A percentile compares a stretch with the other conserved stretches of the same genome.
These are phyloP conservation scores for Euryodendron excelsum DNA, from an alignment of 148 eudicot genomes.

Conservation along the genomic window DNA sequence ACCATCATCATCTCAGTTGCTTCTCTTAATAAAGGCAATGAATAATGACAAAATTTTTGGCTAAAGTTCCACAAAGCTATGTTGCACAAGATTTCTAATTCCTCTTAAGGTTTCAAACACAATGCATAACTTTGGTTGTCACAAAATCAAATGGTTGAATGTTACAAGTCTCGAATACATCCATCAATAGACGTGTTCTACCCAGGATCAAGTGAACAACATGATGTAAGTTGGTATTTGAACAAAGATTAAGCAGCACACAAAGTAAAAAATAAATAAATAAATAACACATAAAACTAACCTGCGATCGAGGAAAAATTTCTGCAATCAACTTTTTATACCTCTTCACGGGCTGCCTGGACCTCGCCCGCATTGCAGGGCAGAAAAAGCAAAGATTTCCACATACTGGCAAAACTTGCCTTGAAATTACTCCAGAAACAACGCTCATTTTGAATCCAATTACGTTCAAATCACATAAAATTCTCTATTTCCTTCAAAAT, in stretches of 20 bases:
- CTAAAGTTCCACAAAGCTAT: neutral
- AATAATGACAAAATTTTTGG: neutral
- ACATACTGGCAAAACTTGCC: conserved; percentile 90
- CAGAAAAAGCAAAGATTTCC: conserved; percentile 85
- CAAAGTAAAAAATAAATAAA: too few species aligned
- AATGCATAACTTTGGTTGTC: neutral
- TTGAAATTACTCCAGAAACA: conserved; percentile 82
- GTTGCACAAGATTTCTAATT: neutral
- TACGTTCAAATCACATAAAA: conserved; percentile 15
- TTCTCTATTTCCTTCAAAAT: conserved; percentile 6
- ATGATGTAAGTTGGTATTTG: neutral
- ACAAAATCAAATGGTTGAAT: neutral
- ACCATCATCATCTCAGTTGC: neutral
- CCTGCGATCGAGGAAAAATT: conserved; percentile 78
- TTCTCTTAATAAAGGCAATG: neutral
- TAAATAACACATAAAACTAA: conserved; percentile 28
- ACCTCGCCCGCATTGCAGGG: conserved; percentile 81
- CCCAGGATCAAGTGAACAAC: neutral
- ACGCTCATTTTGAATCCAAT: conserved; percentile 44
- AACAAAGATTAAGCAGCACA: neutral
- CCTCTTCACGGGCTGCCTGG: conserved; percentile 97
- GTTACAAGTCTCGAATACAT: neutral
- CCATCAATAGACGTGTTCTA: neutral
- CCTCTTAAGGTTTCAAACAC: neutral
- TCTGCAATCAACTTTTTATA: conserved; percentile 89